phyloP scores from a whole-genome alignment of 352 stramenopile genomes.

The Achlya hypogyna region DNA sequence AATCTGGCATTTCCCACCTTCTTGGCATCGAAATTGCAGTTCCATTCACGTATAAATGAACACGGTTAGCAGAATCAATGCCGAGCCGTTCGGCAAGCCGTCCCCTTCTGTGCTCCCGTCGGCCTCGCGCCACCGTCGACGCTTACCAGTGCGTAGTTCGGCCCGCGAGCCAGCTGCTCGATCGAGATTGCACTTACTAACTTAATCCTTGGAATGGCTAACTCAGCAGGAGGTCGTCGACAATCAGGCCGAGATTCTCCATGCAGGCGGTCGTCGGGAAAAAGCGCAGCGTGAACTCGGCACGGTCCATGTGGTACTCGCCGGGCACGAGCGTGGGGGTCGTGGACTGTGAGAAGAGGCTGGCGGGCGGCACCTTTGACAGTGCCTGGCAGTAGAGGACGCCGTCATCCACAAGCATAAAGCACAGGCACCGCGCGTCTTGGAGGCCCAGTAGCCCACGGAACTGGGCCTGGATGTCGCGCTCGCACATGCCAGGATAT shows the following conservation, averaged over 20 bases:
- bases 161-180: background rate
- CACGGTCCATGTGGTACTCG: conserved; percentile 29
- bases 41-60: too few relatives aligned
- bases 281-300: conserved; percentile 48
- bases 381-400: conserved; percentile 54
- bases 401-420: conserved; percentile 52
- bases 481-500: conserved; percentile 54
- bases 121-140: too few relatives aligned
- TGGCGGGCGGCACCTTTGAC: background rate
- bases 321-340: background rate
- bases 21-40: background rate
- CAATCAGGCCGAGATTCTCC: conserved; percentile 50
- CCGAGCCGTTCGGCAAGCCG: too few relatives aligned
- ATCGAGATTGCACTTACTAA: background rate
- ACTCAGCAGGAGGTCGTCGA: background rate
- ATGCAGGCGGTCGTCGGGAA: conserved; percentile 72
- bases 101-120: too few relatives aligned
- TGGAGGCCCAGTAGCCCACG: conserved; percentile 60
- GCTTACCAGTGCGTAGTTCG: too few relatives aligned
- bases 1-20: too few relatives aligned
- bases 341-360: background rate
- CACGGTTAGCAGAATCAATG: too few relatives aligned
- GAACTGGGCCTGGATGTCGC: conserved; percentile 53
- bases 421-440: conserved; percentile 51
- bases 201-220: too few relatives aligned